Evolutionary conservation across 352 stramenopile species (phyloP).

Genomic region (Pythium grandisporangium): DNA sequence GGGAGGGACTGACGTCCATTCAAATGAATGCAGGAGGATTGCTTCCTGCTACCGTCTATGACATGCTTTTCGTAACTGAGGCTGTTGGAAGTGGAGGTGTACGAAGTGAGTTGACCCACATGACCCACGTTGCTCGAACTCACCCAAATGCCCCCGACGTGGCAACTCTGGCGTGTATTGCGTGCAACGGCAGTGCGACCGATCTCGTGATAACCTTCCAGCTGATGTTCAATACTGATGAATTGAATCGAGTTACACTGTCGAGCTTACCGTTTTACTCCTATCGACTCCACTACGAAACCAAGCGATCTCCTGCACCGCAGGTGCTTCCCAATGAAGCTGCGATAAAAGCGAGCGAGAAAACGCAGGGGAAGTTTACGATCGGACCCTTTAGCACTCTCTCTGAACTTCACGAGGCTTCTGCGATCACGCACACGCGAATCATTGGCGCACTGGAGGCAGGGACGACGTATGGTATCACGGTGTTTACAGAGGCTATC

Average conservation of each 20-base stretch:
- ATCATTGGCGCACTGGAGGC: slow-evolving; percentile 31
- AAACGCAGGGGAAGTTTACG: slow-evolving; percentile 12
- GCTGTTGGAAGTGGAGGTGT: slow-evolving; percentile 37
- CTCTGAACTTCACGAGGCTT: slow-evolving; percentile 17
- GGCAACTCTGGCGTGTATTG: slow-evolving; percentile 6
- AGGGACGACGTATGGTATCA: slow-evolving; percentile 35
- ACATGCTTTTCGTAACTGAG: slow-evolving; percentile 48
- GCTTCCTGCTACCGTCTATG: slow-evolving; percentile 42
- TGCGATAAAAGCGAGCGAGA: background rate
- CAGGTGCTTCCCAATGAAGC: background rate
- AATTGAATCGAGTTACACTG: slow-evolving; percentile 18
- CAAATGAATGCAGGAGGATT: slow-evolving; percentile 19
- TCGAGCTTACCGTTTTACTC: slow-evolving; percentile 24
- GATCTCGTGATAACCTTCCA: slow-evolving; percentile 29
- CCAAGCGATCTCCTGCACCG: slow-evolving; percentile 4
- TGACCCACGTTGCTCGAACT: slow-evolving; percentile 25
- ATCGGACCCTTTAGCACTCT: slow-evolving; percentile 26
- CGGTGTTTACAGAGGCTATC: slow-evolving; percentile 34
- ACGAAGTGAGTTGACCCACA: slow-evolving; percentile 23
- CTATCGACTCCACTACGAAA: slow-evolving; percentile 50
- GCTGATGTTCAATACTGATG: slow-evolving; percentile 26
- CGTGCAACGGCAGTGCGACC: slow-evolving; percentile 29
- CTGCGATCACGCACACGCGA: slow-evolving; percentile 14
- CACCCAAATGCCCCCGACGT: slow-evolving; percentile 47
- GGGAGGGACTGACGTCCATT: slow-evolving; percentile 16